These are phyloP conservation scores for Phytopythium delawarense DNA, from an alignment of 352 stramenopile genomes.

Conservation along the genomic window DNA sequence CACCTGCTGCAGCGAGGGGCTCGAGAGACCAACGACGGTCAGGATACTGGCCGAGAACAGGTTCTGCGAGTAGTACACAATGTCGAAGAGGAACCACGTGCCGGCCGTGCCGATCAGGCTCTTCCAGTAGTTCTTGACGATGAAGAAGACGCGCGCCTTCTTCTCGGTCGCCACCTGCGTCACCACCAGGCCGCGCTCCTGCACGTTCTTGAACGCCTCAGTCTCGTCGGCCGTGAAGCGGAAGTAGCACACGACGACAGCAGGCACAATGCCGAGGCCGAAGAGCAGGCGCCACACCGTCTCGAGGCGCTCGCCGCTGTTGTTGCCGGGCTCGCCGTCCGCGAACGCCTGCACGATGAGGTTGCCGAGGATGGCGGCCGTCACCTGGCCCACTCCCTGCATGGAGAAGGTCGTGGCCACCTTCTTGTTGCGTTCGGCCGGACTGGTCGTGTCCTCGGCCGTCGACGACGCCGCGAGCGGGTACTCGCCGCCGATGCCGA, in stretches of 20 bases:
- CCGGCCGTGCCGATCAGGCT: slow-evolving; percentile 34
- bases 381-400: slow-evolving; percentile 39
- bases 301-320: slow-evolving; percentile 37
- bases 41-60: slow-evolving; percentile 49
- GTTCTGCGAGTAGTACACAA: slow-evolving; percentile 59
- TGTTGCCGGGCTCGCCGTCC: slow-evolving; percentile 29
- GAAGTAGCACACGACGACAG: slow-evolving; percentile 62
- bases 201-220: slow-evolving; percentile 30
- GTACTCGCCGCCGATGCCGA: slow-evolving; percentile 43
- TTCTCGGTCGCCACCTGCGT: not conserved
- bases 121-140: slow-evolving; percentile 29
- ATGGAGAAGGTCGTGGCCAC: slow-evolving; percentile 41
- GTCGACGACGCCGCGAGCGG: slow-evolving; percentile 27
- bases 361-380: slow-evolving; percentile 51
- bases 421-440: slow-evolving; percentile 22
- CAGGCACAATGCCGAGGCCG: slow-evolving; percentile 54
- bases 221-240: slow-evolving; percentile 63
- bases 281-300: slow-evolving; percentile 66
- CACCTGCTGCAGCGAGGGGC: slow-evolving; percentile 28
- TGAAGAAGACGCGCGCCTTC: slow-evolving; percentile 21
- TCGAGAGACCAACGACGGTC: slow-evolving; percentile 28
- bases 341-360: slow-evolving; percentile 44
- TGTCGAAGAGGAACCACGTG: slow-evolving; percentile 36
- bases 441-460: slow-evolving; percentile 27
- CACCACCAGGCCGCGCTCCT: slow-evolving; percentile 8